Evolutionary conservation across 2,329 filamentous ascomycete genomes (phyloP), one percentile per base, ranked within the genome.

Genomic region (Ophiostoma perfectum): DNA sequence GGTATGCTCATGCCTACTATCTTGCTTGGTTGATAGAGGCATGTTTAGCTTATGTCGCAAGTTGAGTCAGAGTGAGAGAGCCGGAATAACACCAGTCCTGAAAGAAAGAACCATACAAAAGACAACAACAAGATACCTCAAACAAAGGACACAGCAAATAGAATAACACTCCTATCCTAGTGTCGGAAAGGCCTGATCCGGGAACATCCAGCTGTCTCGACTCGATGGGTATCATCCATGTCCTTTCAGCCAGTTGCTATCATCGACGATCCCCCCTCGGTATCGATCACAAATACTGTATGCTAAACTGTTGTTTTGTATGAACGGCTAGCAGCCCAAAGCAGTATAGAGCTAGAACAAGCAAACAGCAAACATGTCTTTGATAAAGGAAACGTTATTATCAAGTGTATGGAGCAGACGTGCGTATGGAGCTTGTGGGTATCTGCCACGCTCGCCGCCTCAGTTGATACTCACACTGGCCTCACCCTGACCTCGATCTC

Each of bases 161-260:
- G 49, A 55, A 55, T 55, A 55, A 55, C 49, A 27, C 45, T 27
- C 27, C 27, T 27, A 27, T 27, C 27, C 45, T 47, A 5, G 8
- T 27, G n/a, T 55, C 49, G 49, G 49, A 55, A 27, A 18, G 49
- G 49, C 12, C 49, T 55, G 49, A 27, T 27, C 49, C 49, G 49
- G 47, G 49, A 55, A 27, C 49, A 36, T 55, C 49, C 18, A 55
- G 49, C 49, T 55, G 49, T 55, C 49, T 55, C 49, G 49, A 55
- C 49, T 55, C 27, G 49, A 55, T 55, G 49, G n/a, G 27, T 14
- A 55, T 55, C n/a, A 27, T 27, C 27, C 27, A 27, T 27, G 27
- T 27, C 27, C 27, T 27, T 27, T 27, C 27, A 27, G 27, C 27
- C 27, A 27, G 27, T 27, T 27, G 27, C 27, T 27, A 27, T 27